These are phyloP conservation scores for Ramalina intermedia DNA, from an alignment of 495 filamentous ascomycete genomes.

Conservation along the genomic window DNA sequence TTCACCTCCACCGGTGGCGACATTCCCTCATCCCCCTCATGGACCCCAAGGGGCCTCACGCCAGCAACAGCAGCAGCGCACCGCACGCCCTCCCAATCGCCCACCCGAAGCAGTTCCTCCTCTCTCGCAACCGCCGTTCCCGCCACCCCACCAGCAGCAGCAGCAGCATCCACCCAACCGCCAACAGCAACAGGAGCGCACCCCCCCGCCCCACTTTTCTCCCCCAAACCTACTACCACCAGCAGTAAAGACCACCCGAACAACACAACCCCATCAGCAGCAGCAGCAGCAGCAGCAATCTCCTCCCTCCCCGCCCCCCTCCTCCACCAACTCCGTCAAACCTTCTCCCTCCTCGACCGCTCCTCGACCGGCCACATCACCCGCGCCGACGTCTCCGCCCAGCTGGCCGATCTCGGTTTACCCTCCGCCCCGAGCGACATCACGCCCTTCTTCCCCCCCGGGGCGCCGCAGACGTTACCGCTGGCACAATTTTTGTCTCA, in stretches of 20 bases:
- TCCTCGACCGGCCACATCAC: conserved; percentile 63
- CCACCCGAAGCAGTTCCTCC: conserved; percentile 1
- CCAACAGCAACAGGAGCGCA: neutral
- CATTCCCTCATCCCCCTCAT: conserved; percentile 7
- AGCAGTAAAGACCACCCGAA: neutral
- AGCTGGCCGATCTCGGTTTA: conserved; percentile 62
- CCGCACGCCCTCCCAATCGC: conserved; percentile 6
- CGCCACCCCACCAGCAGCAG: neutral
- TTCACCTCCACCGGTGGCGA: conserved; percentile 10
- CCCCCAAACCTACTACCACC: conserved; percentile 16
- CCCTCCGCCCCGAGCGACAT: conserved; percentile 41
- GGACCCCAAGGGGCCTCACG: conserved; percentile 20
- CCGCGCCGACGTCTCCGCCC: conserved; percentile 64
- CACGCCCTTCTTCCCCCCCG: conserved; percentile 62
- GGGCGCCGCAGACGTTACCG: conserved; percentile 51
- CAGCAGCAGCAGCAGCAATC: conserved; percentile 20
- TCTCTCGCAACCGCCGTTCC: neutral
- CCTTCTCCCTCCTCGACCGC: conserved; percentile 74
- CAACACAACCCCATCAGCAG: conserved; percentile 20
- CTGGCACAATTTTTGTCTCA: conserved; percentile 73
- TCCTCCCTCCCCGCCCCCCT: conserved; percentile 51
- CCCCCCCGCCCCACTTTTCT: conserved; percentile 26
- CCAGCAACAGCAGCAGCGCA: conserved; percentile 10
- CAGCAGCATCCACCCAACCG: neutral
- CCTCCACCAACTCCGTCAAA: conserved; percentile 63